These are phyloP conservation scores for Penicillium herquei DNA, from an alignment of 495 filamentous ascomycete species.

Conservation along the genomic window DNA sequence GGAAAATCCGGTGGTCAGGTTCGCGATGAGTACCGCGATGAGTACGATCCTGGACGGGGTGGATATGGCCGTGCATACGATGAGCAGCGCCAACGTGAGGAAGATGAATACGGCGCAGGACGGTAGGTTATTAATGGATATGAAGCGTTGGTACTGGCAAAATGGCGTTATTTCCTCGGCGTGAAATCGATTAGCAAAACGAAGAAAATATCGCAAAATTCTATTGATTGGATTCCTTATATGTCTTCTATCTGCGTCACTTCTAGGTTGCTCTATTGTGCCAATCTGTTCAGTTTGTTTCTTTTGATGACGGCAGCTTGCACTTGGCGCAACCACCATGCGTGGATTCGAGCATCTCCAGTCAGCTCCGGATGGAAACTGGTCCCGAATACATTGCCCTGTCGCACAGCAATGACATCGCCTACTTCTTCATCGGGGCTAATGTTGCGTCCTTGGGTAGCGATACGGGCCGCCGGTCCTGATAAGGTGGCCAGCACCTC, in stretches of 20 bases:
- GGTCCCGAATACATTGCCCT: conserved; percentile 93
- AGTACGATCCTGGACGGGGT: conserved; percentile 91
- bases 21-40: conserved; percentile 93
- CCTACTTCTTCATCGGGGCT: conserved; percentile 53
- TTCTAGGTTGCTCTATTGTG: conserved; percentile 20
- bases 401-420: conserved; percentile 86
- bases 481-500: conserved; percentile 52
- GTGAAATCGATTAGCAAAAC: conserved; percentile 23
- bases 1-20: conserved; percentile 96
- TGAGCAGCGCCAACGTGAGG: conserved; percentile 59
- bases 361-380: conserved; percentile 98
- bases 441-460: conserved; percentile 36
- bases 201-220: conserved; percentile 17
- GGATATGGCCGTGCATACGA: conserved; percentile 72
- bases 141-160: conserved; percentile 22
- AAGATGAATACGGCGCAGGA: conserved; percentile 52
- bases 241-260: conserved; percentile 15
- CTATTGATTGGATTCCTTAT: conserved; percentile 28
- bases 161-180: conserved; percentile 34
- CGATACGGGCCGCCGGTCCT: conserved; percentile 41
- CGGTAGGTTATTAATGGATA: conserved; percentile 32
- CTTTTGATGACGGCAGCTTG: conserved; percentile 33
- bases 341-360: conserved; percentile 81
- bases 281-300: conserved; percentile 27
- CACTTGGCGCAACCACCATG: conserved; percentile 89